Conservation (phyloP, 257 asterid genomes). For the Solanum rostratum region DNA sequence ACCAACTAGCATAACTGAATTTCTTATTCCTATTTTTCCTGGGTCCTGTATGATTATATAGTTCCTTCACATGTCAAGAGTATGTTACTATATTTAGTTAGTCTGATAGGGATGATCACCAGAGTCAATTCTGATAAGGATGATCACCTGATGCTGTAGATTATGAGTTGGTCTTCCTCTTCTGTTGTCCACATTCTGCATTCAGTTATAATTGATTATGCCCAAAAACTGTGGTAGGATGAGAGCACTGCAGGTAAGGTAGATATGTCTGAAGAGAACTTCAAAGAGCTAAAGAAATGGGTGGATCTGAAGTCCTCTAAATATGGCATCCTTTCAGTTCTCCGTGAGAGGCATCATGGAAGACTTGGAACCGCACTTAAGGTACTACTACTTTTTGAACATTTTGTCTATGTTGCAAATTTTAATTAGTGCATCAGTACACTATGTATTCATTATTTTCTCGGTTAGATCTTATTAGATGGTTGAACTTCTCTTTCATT, state of each 20-base stretch:
- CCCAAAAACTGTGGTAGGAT: conserved; percentile 17
- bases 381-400: conserved; percentile 26
- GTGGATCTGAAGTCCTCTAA: conserved; percentile 64
- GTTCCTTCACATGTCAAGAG: background rate
- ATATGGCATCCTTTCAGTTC: conserved; percentile 59
- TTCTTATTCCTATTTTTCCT: background rate
- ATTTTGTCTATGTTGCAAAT: background rate
- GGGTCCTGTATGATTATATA: background rate
- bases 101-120: background rate
- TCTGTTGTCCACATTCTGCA: background rate
- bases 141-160: background rate
- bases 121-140: background rate
- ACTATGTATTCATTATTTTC: background rate
- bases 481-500: background rate
- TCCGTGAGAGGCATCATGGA: conserved; percentile 61
- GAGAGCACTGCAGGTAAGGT: conserved; percentile 25
- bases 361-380: conserved; percentile 82
- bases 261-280: conserved; percentile 65
- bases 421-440: background rate
- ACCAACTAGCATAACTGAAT: background rate
- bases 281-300: conserved; percentile 86
- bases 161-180: background rate
- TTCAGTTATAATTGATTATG: background rate
- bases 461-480: background rate
- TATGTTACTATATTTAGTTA: background rate